Percentiles rank a stretch among this genome's conserved stretches.
Conservation (phyloP, 768 basidiomycete species). For the Pleurotus platypus region DNA sequence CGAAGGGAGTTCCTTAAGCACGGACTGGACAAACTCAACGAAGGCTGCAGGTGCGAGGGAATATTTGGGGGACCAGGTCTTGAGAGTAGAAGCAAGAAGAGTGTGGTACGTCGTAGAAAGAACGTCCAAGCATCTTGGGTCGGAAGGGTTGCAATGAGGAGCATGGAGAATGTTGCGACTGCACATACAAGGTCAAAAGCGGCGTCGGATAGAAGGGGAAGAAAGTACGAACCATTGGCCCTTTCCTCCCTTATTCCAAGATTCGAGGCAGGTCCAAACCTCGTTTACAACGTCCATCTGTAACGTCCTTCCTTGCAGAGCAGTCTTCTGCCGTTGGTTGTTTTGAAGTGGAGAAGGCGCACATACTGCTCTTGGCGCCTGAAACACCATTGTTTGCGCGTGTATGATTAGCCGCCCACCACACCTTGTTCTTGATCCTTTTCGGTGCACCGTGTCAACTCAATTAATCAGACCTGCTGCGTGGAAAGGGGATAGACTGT, state of each 20-base stretch:
- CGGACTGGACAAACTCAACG: conserved; percentile 60
- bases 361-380: not conserved
- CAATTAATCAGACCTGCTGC: too few species aligned
- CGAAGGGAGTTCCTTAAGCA: conserved; percentile 61
- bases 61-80: conserved; percentile 48
- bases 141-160: conserved; percentile 56
- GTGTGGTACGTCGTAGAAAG: conserved; percentile 70
- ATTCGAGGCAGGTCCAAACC: conserved; percentile 45
- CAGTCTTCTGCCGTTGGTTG: not conserved
- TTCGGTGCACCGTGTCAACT: too few species aligned
- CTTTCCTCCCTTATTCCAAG: conserved; percentile 60
- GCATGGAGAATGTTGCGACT: conserved; percentile 62
- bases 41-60: conserved; percentile 47
- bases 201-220: conserved; percentile 14
- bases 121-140: conserved; percentile 48
- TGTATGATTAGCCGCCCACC: not conserved
- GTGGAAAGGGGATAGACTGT: too few species aligned
- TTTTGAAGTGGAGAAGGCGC: not conserved
- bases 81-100: conserved; percentile 56
- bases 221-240: conserved; percentile 47
- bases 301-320: conserved; percentile 1
- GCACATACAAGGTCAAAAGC: conserved; percentile 13
- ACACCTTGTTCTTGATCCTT: too few species aligned
- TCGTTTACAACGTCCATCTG: conserved; percentile 59
- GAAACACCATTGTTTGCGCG: not conserved